Evolutionary conservation across 352 stramenopile species (phyloP), one percentile per base, ranked within the genome.

Genomic region (Phytophthora constricta): DNA sequence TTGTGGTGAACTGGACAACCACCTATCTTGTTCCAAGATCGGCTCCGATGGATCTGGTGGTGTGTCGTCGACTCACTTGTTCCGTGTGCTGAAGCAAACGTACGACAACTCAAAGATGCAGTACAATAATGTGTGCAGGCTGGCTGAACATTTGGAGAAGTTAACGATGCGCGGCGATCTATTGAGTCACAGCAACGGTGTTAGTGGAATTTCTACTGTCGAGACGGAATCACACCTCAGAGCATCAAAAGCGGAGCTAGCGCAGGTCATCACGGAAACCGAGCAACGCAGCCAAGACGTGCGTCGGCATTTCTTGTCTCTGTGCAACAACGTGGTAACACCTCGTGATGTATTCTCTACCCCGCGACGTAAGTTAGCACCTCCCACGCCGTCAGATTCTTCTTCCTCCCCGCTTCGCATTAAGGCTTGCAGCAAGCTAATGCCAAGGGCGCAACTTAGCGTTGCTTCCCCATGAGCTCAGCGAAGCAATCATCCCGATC

Each of bases 51-150:
- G 47, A 48, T 56, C 25, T 41, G 50, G 55, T 23, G 43, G 60
- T 16, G 59, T 77, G 27, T 82, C 79, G 19, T 77, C 79, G 3
- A 69, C 67, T 17, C 74, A 89, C 22, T 76, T 92, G 17, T 90
- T 92, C 69, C 78, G 80, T 51, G 78, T 89, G 26, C 59, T 92
- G 25, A 90, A 90, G 57, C 80, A 90, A 33, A 92, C 84, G 34
- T 92, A 90, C 48, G 82, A 92, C 55, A 90, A 70, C 28, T 90
- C 84, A 16, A 92, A 92, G 71, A 58, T 83, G 42, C 80, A 92
- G 65, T 92, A 92, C 60, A 90, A 92, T 68, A 77, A 72, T 16
- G 82, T 80, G 16, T 90, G 70, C 33, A 65, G 77, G 8, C 43
- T 92, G 14, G 69, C 82, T 50, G 70, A 89, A 33, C 58, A 86